These are phyloP conservation scores for Panicum virgatum DNA, from an alignment of 202 grass and related monocot genomes.

Conservation along the genomic window DNA sequence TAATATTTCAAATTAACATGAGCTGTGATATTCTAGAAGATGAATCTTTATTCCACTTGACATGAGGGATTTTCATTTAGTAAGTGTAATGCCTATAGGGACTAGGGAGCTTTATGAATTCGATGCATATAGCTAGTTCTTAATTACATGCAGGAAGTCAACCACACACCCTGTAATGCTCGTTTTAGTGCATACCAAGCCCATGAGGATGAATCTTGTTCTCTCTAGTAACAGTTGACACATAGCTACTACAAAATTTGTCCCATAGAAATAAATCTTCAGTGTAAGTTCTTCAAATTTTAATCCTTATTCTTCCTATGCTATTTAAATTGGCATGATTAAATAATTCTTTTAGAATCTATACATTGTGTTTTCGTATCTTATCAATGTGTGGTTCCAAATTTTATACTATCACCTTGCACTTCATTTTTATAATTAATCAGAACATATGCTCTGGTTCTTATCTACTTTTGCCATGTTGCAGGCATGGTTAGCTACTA, in stretches of 20 bases:
- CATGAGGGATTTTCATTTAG: neutral
- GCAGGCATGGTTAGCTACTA: slow-evolving; percentile 84
- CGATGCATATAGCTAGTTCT: neutral
- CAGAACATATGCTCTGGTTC: neutral
- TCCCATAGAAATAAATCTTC: neutral
- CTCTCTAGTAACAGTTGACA: neutral
- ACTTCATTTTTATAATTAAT: slow-evolving; percentile 14
- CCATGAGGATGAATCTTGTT: neutral
- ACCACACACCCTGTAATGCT: neutral
- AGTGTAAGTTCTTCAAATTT: neutral
- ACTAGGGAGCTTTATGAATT: neutral
- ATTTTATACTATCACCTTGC: neutral
- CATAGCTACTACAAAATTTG: neutral
- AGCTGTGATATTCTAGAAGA: neutral
- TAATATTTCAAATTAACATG: neutral
- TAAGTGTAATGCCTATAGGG: neutral
- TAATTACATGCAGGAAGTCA: neutral
- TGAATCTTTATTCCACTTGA: neutral
- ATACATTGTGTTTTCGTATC: neutral
- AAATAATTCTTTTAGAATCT: neutral
- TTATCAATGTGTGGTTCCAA: neutral
- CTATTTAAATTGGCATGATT: neutral
- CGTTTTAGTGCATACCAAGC: neutral
- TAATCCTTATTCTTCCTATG: neutral
- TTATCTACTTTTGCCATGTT: slow-evolving; percentile 35